Evolutionary conservation across 306 rosid genomes (phyloP), one percentile per base, ranked within the genome.

Genomic region (Oemleria cerasiformis): DNA sequence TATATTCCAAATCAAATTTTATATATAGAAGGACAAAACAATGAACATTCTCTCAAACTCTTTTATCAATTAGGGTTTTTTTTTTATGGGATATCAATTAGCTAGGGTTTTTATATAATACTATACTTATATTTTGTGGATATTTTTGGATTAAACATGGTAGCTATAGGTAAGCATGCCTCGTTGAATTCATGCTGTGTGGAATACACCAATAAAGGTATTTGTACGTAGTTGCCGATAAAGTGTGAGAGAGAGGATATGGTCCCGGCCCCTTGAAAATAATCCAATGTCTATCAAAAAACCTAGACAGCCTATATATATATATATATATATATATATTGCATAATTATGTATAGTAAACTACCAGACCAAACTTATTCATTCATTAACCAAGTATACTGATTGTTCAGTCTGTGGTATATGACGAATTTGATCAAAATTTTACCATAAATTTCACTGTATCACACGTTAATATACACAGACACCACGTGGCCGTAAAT

Each of bases 201-300:
- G 70, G 73, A 83, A 63, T 69, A 75, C 74, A 66, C 70, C 54
- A 54, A 71, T 74, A 80, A 82, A 86, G 83, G 67, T 75, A 80
- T 57, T 73, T 70, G 50, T n/a, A n/a, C n/a, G n/a, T 25, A 62
- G 63, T 38, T 62, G 62, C 71, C 61, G 68, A 53, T 65, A 76
- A 75, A 71, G 63, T 62, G 21, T 44, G 45, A 13, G 62, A 11
- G 14, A 14, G 20, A 23, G 38, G 38, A 15, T n/a, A n/a, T 59
- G 64, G 64, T 59, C 64, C 64, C n/a, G n/a, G n/a, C n/a, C 64
- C 64, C 21, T 59, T 34, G 9, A 59, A 59, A 59, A 59, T 59
- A 59, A 59, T 14, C 40, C 43, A 57, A 57, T 6, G 6, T 6
- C 62, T 25, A 25, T 10, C 36, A 30, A 30, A 30, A 30, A 30